phyloP scores from a whole-genome alignment of 495 filamentous ascomycete genomes.

The Lichenothelia convexa region DNA sequence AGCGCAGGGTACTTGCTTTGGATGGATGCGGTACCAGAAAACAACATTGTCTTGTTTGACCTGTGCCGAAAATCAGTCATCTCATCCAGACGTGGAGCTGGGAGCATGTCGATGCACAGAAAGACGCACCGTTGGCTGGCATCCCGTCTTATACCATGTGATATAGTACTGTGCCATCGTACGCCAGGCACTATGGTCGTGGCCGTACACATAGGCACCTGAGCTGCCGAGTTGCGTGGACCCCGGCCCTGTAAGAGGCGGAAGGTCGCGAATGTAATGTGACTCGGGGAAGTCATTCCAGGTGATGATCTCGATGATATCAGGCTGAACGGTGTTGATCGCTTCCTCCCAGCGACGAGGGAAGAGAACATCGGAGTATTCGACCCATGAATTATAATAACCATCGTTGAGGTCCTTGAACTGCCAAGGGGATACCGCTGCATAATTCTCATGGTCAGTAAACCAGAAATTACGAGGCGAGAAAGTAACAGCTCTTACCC shows the following conservation, averaged over 20 bases:
- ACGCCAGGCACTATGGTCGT: constrained; percentile 2
- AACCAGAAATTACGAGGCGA: not conserved
- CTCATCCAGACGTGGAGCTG: too few relatives aligned
- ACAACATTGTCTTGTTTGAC: constrained; percentile 10
- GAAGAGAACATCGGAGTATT: constrained; percentile 13
- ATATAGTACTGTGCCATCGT: constrained; percentile 3
- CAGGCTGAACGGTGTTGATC: constrained; percentile 7
- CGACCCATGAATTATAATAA: constrained; percentile 10
- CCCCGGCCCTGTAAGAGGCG: not conserved
- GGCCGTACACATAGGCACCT: constrained; percentile 1
- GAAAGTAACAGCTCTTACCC: constrained; percentile 5
- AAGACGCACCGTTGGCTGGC: not conserved
- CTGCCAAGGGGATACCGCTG: constrained; percentile 14
- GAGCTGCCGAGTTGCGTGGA: not conserved
- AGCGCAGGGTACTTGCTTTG: constrained; percentile 8
- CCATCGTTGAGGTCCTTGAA: constrained; percentile 13
- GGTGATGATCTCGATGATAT: constrained; percentile 4
- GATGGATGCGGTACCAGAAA: constrained; percentile 15
- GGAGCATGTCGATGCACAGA: too few relatives aligned
- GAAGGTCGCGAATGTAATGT: constrained; percentile 3
- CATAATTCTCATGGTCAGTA: not conserved
- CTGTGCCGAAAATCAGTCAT: too few relatives aligned
- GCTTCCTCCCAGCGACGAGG: constrained; percentile 4
- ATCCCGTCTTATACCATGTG: constrained; percentile 1
- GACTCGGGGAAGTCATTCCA: constrained; percentile 5